phyloP scores from a whole-genome alignment of 116 monocot species.

The Phalaenopsis hybrid region DNA sequence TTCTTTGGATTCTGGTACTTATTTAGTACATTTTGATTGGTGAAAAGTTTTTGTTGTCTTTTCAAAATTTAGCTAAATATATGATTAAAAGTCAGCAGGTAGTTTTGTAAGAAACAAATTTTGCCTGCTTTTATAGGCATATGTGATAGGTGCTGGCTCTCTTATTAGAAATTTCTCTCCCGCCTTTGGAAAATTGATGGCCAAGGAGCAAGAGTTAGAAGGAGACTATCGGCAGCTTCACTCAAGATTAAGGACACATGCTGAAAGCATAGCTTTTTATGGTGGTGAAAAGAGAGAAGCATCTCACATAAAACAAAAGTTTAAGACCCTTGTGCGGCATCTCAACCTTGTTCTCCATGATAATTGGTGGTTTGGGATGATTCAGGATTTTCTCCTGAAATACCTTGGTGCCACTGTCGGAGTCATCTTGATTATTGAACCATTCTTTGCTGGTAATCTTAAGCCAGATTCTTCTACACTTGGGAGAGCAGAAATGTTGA shows the following conservation, averaged over 20 bases:
- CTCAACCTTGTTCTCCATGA: conserved; percentile 74
- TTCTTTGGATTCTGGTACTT: conserved; percentile 91
- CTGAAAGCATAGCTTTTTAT: conserved; percentile 98
- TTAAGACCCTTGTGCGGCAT: conserved; percentile 64
- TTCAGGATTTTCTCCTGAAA: conserved; percentile 92
- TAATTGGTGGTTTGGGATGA: conserved; percentile 99
- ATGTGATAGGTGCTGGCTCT: conserved; percentile 88
- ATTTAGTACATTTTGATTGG: neutral
- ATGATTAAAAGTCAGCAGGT: neutral
- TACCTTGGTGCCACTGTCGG: conserved; percentile 95
- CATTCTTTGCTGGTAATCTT: conserved; percentile 92
- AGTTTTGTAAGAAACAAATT: neutral
- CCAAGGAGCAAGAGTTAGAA: conserved; percentile 89
- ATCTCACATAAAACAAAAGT: conserved; percentile 57
- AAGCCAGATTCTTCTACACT: conserved; percentile 83
- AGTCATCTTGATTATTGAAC: conserved; percentile 90
- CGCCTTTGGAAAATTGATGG: conserved; percentile 92
- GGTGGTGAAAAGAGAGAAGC: conserved; percentile 92
- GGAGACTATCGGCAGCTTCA: conserved; percentile 97
- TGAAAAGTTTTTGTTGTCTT: neutral
- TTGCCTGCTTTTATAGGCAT: conserved; percentile 45
- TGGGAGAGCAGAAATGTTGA: conserved; percentile 97
- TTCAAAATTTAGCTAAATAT: neutral
- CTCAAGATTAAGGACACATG: conserved; percentile 84
- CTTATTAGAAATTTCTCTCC: conserved; percentile 88